These are phyloP conservation scores for Puccinia polysora DNA, from an alignment of 1,284 basidiomycete species.

Conservation along the genomic window DNA sequence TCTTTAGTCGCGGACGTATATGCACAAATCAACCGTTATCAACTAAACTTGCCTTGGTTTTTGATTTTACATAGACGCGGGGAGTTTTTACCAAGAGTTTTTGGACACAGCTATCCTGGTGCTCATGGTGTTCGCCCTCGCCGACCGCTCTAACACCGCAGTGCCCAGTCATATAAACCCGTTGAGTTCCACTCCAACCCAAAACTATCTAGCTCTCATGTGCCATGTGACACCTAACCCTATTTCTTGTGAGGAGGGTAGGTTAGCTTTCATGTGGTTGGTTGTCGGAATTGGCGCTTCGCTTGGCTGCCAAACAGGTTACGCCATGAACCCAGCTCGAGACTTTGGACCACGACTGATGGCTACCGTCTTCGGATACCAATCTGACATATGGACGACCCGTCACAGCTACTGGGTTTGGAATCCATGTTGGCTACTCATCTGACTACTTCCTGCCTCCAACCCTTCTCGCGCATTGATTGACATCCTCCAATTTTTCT, in stretches of 20 bases:
- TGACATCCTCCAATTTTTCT: too few relatives aligned
- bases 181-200: slow-evolving; percentile 46
- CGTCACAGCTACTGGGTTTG: slow-evolving; percentile 27
- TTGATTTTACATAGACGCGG: too few relatives aligned
- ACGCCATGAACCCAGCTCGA: slow-evolving; percentile 50
- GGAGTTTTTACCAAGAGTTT: too few relatives aligned
- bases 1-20: slow-evolving; percentile 37
- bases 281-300: slow-evolving; percentile 50
- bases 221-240: too few relatives aligned
- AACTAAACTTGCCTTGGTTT: slow-evolving; percentile 49
- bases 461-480: too few relatives aligned
- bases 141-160: too few relatives aligned
- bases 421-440: slow-evolving; percentile 5
- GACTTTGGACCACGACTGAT: slow-evolving; percentile 51
- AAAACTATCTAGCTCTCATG: slow-evolving; percentile 45
- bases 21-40: slow-evolving; percentile 48
- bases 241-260: too few relatives aligned
- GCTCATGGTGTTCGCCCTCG: too few relatives aligned
- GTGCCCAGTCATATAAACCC: too few relatives aligned
- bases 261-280: slow-evolving; percentile 47
- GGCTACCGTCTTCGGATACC: slow-evolving; percentile 50
- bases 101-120: too few relatives aligned
- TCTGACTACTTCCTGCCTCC: too few relatives aligned
- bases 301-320: slow-evolving; percentile 51
- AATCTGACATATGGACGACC: slow-evolving; percentile 47